Percentiles rank a stretch among this genome's conserved stretches.
Evolutionary conservation across 2,329 filamentous ascomycete species (phyloP).

Genomic region (Paraphaeosphaeria sporulosa): DNA sequence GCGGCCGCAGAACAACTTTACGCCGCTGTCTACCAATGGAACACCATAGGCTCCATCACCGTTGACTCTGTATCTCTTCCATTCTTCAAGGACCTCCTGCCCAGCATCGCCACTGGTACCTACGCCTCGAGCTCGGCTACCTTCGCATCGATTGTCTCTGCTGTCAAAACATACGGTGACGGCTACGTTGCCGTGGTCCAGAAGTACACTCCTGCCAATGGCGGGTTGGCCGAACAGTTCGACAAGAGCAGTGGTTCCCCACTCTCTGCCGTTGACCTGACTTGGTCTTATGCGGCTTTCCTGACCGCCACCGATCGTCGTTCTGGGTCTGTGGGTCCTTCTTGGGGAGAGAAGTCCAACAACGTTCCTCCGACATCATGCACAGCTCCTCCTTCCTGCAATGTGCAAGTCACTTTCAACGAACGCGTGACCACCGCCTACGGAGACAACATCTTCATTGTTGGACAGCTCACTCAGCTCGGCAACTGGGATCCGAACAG

Average conservation of each 20-base stretch:
- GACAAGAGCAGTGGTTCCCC: constrained; percentile 58
- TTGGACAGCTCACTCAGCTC: constrained; percentile 53
- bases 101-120: constrained; percentile 54
- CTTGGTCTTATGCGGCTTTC: constrained; percentile 77
- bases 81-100: constrained; percentile 74
- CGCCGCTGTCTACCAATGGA: constrained; percentile 77
- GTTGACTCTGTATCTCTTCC: constrained; percentile 70
- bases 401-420: constrained; percentile 52
- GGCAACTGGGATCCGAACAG: constrained; percentile 53
- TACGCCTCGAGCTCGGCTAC: constrained; percentile 67
- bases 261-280: constrained; percentile 71
- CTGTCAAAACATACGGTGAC: constrained; percentile 70
- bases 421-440: constrained; percentile 57
- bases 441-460: constrained; percentile 58
- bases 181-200: constrained; percentile 59
- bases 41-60: constrained; percentile 66
- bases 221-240: constrained; percentile 74
- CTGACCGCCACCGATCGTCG: constrained; percentile 40
- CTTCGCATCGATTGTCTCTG: constrained; percentile 62
- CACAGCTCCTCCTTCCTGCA: constrained; percentile 32
- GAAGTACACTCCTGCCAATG: constrained; percentile 63
- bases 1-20: constrained; percentile 84
- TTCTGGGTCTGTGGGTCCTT: background rate
- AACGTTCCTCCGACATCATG: constrained; percentile 41
- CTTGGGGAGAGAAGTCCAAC: constrained; percentile 1